Base-by-base conservation (phyloP, 331 rosid genomes). In the Prunus yedoensis region DNA sequence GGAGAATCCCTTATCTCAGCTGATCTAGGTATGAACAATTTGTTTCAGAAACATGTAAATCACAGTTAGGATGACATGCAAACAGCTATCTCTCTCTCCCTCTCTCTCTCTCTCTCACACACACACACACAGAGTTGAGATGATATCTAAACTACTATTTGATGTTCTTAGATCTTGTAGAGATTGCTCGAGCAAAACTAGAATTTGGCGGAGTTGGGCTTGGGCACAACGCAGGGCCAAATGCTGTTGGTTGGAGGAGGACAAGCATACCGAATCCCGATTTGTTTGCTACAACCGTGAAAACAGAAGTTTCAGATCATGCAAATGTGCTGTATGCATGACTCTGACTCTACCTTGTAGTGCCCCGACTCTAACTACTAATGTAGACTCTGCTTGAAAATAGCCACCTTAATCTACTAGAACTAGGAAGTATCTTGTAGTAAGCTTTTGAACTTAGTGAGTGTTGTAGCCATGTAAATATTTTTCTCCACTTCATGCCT, bases 1-100 rank as follows among this genome's bases (percentile, higher is more conserved):
- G 76, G 76, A 58, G 76, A 72, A 45, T 72, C 76, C 57, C 67
- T 72, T 11, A 58, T 72, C 68, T 72, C 76, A 16, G 76, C 76
- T 58, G 76, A 72, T 58, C 21, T 72, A 58, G 76, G 76, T 72
- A 72, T 38, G 14, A 21, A 21, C 12, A 13, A 6, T 45, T 66
- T 32, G 12, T 35, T 38, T 32, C 18, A 38, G 43, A 11, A 14
- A 15, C 49, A 32, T 11, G 32, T 3, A 35, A 25, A 13, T 41
- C 9, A 65, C n/a, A 38, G 43, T 38, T 38, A 38, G 9, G 43
- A 6, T 38, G 43, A 38, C 6, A 38, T 38, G 43, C 43, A 38
- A 38, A 6, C 43, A 38, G 43, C 43, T 7, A 5, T 38, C 43
- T 47, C 52, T 47, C 17, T 47, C 13, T 3, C 52, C 3, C 17